Base-by-base conservation (phyloP, 2,329 filamentous ascomycete genomes). In the Aspergillus fumigatus region DNA sequence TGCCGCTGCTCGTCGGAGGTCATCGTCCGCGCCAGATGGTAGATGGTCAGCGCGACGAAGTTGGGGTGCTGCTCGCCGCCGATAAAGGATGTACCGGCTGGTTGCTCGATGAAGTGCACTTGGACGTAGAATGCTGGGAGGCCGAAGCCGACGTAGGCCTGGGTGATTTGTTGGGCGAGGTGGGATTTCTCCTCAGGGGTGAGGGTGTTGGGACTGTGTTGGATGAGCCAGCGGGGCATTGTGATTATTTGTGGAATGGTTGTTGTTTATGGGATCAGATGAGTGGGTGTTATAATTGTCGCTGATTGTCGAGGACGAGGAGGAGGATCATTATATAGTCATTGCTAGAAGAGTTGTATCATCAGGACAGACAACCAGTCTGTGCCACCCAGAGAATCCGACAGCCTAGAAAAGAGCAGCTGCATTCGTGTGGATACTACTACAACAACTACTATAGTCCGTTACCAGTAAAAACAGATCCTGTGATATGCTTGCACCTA, bases 151-250 rank as follows among this genome's bases (percentile, higher is more conserved):
- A 43, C 49, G 26, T 58, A 58, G 5, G 47, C 6, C 1, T 11
- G 32, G 4, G 56, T 60, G 27, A 60, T 58, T 47, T 43, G 32
- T 26, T 52, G 38, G 21, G 58, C 56, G 5, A 60, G 41, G 21
- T 17, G 40, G n/a, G 48, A 29, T 38, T 60, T 60, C 19, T 59
- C 50, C 1, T 8, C 8, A 1, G 38, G 14, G 2, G 27, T 43
- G 17, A 59, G 49, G 23, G 41, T 60, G 23, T 54, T 51, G 40
- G 59, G 54, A 2, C 47, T 21, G 7, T 50, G 26, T 0, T 54
- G 19, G 38, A 54, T 50, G n/a, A 40, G 41, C 53, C 53, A 54
- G 38, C 48, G 53, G 10, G 53, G 53, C 53, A 54, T 54, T 17
- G 21, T 45, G 41, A 6, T 45, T 19, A 14, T 21, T 45, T 4